Base-by-base conservation (phyloP, 2,329 filamentous ascomycete genomes). In the Xylaria sp. region DNA sequence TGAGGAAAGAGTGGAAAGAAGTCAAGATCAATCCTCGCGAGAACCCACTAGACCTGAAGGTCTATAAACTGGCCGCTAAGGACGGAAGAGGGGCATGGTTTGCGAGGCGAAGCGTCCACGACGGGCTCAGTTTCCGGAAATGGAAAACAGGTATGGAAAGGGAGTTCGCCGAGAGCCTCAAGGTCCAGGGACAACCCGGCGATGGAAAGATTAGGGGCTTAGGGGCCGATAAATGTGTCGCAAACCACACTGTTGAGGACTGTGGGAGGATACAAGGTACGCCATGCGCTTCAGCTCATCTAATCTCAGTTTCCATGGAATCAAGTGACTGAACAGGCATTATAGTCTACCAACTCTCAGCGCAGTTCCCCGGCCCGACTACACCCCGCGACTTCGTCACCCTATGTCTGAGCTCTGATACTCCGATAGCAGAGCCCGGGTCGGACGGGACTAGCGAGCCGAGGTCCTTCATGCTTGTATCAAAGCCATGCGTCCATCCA, bases 51-150 rank as follows among this genome's bases (percentile, higher is more conserved):
- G 89, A 86, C 0, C 90, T 98, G 69, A 86, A 85, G 64, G 89
- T 98, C 27, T 97, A 92, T 82, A 97, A 97, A 79, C 85, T 96
- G 68, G 82, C 85, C 0, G 88, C 91, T 2, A 91, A 92, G 74
- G 95, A 98, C 79, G 90, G 93, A 45, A 90, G 90, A 71, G 95
- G 94, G 1, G 86, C 92, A 7, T 98, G 95, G 95, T 98, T 98
- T 80, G 93, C 93, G 27, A 84, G 95, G 64, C 85, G 92, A 57
- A 97, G 93, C 77, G 85, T 97, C 21, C 94, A 98, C 75, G 89
- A 92, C 73, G 92, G 91, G 0, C 78, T 97, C 21, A 85, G 89
- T 0, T 97, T 97, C 78, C 86, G 88, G 21, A 90, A 88, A 77
- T 97, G 93, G 90, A 92, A 90, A 82, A 84, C 85, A 59, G 93